phyloP scores from a whole-genome alignment of 352 stramenopile genomes.

The Hyaloperonospora brassicae region DNA sequence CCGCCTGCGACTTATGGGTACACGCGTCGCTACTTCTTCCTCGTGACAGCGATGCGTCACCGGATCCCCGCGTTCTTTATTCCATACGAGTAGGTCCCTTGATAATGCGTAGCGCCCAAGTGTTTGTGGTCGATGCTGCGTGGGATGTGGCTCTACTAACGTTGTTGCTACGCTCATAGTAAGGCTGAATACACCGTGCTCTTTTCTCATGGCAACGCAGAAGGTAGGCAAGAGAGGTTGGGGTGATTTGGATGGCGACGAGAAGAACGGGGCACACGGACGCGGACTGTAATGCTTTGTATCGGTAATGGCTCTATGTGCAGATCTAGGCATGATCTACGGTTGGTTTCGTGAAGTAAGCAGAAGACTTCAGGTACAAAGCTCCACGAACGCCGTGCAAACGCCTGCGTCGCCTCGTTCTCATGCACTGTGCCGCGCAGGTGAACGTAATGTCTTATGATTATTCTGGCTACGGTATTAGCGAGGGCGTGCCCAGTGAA shows the following conservation, averaged over 20 bases:
- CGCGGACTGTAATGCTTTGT: not conserved
- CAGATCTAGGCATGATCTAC: constrained; percentile 96
- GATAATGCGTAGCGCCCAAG: not conserved
- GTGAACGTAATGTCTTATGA: constrained; percentile 89
- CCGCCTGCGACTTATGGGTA: constrained; percentile 65
- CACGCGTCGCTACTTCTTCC: constrained; percentile 89
- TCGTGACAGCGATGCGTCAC: constrained; percentile 82
- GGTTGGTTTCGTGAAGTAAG: constrained; percentile 94
- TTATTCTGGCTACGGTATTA: constrained; percentile 97
- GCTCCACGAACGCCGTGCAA: not conserved
- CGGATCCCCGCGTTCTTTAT: constrained; percentile 95
- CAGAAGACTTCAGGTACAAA: constrained; percentile 51
- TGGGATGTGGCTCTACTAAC: constrained; percentile 10
- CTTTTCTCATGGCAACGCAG: constrained; percentile 96
- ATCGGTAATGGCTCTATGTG: not conserved
- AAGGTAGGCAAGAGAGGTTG: constrained; percentile 43
- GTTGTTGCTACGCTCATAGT: constrained; percentile 23
- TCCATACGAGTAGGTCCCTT: constrained; percentile 61
- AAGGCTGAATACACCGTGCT: constrained; percentile 92
- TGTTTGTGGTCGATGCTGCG: not conserved
- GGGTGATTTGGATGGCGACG: too few relatives aligned
- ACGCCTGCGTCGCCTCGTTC: not conserved
- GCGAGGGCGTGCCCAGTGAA: constrained; percentile 87
- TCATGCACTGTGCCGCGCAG: constrained; percentile 18
- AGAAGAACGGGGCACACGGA: not conserved